phyloP scores from a whole-genome alignment of 331 rosid species.

The Acacia concinna region DNA sequence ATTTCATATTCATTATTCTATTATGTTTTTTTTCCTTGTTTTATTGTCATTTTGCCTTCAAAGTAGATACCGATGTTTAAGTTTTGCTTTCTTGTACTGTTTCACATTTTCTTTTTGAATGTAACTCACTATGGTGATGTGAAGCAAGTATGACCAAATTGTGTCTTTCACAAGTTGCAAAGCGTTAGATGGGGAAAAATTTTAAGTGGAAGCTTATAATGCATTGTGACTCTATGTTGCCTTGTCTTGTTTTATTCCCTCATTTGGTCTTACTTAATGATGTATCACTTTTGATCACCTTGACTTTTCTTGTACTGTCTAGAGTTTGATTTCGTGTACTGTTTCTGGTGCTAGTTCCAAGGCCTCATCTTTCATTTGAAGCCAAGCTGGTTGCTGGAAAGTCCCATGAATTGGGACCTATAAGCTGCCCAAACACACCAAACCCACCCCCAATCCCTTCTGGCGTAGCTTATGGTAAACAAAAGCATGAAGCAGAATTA shows the following conservation, averaged over 20 bases:
- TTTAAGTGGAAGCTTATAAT: background rate
- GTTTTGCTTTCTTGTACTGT: background rate
- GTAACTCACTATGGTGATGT: background rate
- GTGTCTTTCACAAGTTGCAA: background rate
- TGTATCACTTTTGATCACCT: slow-evolving; percentile 1
- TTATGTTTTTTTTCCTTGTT: no score
- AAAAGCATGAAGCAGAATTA: slow-evolving; percentile 88
- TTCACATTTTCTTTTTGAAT: background rate
- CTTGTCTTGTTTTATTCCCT: slow-evolving; percentile 14
- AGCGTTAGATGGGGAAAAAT: background rate
- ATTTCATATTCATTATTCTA: background rate
- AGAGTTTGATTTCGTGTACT: slow-evolving; percentile 25
- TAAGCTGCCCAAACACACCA: slow-evolving; percentile 77
- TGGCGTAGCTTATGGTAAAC: slow-evolving; percentile 64
- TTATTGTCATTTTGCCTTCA: background rate
- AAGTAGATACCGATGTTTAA: background rate
- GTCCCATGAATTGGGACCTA: slow-evolving; percentile 76
- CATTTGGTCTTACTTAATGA: slow-evolving; percentile 15
- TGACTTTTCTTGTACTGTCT: slow-evolving; percentile 15
- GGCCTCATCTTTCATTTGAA: slow-evolving; percentile 97
- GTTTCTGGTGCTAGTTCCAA: slow-evolving; percentile 67
- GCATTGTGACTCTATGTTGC: background rate
- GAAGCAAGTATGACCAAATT: background rate
- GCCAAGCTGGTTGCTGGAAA: slow-evolving; percentile 93
- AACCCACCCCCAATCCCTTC: slow-evolving; percentile 56